A percentile compares a stretch with the other conserved stretches of the same genome.
Evolutionary conservation across 257 asterid genomes (phyloP).

Genomic region (Paraleonurus japonicus): DNA sequence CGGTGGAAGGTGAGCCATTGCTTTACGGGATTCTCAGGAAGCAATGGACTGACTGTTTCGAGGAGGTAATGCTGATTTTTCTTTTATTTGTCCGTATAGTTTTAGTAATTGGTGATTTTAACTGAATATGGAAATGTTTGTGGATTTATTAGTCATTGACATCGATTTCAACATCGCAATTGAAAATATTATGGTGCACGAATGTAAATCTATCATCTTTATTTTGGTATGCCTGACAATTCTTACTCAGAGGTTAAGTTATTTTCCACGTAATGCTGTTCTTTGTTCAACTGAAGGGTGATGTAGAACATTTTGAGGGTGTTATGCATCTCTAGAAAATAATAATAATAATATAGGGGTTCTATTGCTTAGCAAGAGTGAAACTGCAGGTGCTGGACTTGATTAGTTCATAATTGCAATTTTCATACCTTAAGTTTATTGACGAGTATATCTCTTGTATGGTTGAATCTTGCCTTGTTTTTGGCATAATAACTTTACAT

Average conservation of each 20-base stretch:
- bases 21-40: conserved; percentile 59
- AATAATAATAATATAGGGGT: neutral
- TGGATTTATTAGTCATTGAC: neutral
- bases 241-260: neutral
- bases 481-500: conserved; percentile 9
- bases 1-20: conserved; percentile 51
- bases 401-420: conserved; percentile 2
- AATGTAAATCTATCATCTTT: neutral
- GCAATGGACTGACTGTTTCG: conserved; percentile 75
- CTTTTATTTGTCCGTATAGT: neutral
- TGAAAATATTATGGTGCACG: neutral
- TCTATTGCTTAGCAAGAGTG: neutral
- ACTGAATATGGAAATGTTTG: neutral
- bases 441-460: conserved; percentile 8
- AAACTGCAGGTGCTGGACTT: neutral
- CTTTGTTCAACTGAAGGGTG: conserved; percentile 4
- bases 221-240: neutral
- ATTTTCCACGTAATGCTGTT: neutral
- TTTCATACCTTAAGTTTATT: neutral
- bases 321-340: conserved; percentile 7
- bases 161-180: neutral
- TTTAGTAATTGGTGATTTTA: neutral
- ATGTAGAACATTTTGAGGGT: neutral
- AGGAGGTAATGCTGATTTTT: conserved; percentile 47
- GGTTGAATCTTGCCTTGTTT: neutral